Evolutionary conservation across 192 early-diverging fungal species (phyloP).

Genomic region (Allomyces javanicus): DNA sequence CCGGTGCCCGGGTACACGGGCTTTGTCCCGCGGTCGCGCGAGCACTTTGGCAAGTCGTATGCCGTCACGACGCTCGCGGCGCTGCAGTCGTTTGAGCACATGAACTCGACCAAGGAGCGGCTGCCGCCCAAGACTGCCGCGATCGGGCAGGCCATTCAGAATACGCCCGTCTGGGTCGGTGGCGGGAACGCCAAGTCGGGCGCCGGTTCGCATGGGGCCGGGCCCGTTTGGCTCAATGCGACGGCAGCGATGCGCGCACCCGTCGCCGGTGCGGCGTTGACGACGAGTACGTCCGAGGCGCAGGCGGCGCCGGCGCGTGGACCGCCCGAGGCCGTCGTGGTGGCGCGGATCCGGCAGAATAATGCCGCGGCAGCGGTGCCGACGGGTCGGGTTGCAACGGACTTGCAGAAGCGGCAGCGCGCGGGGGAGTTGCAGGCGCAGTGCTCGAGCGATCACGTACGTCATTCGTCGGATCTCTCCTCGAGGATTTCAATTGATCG

Average conservation of each 20-base stretch:
- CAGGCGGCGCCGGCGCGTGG: too few species aligned
- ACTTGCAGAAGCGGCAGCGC: not conserved
- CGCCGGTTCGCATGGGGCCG: too few species aligned
- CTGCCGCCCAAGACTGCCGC: not conserved
- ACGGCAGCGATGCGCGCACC: too few species aligned
- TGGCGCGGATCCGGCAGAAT: not conserved
- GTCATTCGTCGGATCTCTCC: not conserved
- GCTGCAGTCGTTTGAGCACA: not conserved
- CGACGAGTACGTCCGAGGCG: too few species aligned
- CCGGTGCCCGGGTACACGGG: not conserved
- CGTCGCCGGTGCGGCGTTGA: too few species aligned
- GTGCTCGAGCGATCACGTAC: not conserved
- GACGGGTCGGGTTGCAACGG: not conserved
- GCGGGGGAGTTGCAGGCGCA: not conserved
- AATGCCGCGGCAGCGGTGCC: not conserved
- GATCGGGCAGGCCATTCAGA: not conserved
- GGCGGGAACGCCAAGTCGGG: too few species aligned
- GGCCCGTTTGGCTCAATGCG: too few species aligned
- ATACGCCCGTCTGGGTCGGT: too few species aligned
- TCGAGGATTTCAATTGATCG: too few species aligned
- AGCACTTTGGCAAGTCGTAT: not conserved
- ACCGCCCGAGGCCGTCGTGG: too few species aligned
- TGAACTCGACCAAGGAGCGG: not conserved
- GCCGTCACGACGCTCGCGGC: not conserved
- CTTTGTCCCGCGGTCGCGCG: not conserved